Percentiles rank a stretch among this genome's conserved stretches.
These are phyloP conservation scores for Hibiscus tridactylites DNA, from an alignment of 345 rosid species.

Conservation along the genomic window DNA sequence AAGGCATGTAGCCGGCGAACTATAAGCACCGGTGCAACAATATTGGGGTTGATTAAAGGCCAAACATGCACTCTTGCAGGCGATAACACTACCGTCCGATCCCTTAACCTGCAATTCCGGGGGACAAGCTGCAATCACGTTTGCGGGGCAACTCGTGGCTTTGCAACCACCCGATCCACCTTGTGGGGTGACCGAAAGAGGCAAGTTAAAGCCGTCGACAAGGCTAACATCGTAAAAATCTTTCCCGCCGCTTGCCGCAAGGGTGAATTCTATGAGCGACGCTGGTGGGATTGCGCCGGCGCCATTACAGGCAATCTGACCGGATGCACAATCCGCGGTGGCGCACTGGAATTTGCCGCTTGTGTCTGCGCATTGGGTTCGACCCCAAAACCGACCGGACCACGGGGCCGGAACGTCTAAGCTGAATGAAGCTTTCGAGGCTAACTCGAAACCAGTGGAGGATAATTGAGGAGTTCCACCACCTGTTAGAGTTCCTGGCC, in stretches of 20 bases:
- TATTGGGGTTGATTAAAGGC: constrained; percentile 21
- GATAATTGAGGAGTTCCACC: constrained; percentile 4
- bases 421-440: constrained; percentile 18
- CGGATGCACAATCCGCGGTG: constrained; percentile 47
- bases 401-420: constrained; percentile 19
- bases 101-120: constrained; percentile 23
- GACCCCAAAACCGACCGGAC: constrained; percentile 49
- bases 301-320: constrained; percentile 32
- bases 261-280: constrained; percentile 35
- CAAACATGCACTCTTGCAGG: constrained; percentile 38
- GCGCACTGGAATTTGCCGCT: constrained; percentile 26
- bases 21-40: constrained; percentile 37
- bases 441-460: constrained; percentile 47
- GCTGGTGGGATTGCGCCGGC: constrained; percentile 29
- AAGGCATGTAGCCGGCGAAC: constrained; percentile 23
- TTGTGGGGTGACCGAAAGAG: constrained; percentile 67
- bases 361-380: constrained; percentile 32
- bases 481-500: constrained; percentile 32
- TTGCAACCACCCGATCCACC: constrained; percentile 17
- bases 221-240: too few relatives aligned
- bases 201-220: constrained; percentile 16
- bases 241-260: neutral
- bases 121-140: constrained; percentile 41
- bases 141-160: constrained; percentile 14
- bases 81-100: constrained; percentile 1